phyloP scores from a whole-genome alignment of 2,329 filamentous ascomycete genomes.

The Aspergillus aculeatinus region DNA sequence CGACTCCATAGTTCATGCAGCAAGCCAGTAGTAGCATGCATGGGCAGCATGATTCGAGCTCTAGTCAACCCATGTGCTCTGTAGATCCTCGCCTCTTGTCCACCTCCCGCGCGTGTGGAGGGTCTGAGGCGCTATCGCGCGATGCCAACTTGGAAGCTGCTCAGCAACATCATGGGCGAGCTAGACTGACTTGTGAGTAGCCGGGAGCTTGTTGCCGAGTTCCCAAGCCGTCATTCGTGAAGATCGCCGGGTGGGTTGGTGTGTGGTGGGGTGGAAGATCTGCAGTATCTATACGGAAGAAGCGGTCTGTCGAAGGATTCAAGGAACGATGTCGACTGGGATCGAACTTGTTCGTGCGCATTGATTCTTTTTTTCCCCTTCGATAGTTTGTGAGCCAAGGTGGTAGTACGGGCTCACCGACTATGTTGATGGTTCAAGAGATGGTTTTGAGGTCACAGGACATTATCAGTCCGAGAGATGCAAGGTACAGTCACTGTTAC shows the following conservation, averaged over 20 bases:
- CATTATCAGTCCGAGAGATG: not conserved
- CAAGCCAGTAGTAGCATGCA: conserved; percentile 1
- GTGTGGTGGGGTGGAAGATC: conserved; percentile 5
- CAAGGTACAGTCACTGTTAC: not conserved
- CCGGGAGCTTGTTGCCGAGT: not conserved
- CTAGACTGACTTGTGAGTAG: too few species aligned
- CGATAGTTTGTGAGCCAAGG: conserved; percentile 1
- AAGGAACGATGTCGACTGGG: not conserved
- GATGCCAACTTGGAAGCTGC: not conserved
- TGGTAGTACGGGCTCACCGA: not conserved
- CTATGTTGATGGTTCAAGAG: not conserved
- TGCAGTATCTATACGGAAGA: conserved; percentile 3
- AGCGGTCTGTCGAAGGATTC: conserved; percentile 1
- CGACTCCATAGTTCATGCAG: conserved; percentile 5
- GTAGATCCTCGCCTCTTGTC: not conserved
- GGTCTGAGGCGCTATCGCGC: not conserved
- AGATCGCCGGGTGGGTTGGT: conserved; percentile 1
- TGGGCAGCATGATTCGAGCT: not conserved
- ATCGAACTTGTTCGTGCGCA: not conserved
- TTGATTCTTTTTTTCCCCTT: not conserved
- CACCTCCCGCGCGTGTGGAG: conserved; percentile 1
- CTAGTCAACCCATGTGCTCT: not conserved
- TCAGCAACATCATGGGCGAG: too few species aligned
- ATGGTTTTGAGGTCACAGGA: not conserved
- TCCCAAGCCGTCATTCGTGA: not conserved